A percentile compares a stretch with the other conserved stretches of the same genome.
These are phyloP conservation scores for Umbelopsis ramanniana DNA, from an alignment of 192 early-diverging fungal genomes.

Conservation along the genomic window DNA sequence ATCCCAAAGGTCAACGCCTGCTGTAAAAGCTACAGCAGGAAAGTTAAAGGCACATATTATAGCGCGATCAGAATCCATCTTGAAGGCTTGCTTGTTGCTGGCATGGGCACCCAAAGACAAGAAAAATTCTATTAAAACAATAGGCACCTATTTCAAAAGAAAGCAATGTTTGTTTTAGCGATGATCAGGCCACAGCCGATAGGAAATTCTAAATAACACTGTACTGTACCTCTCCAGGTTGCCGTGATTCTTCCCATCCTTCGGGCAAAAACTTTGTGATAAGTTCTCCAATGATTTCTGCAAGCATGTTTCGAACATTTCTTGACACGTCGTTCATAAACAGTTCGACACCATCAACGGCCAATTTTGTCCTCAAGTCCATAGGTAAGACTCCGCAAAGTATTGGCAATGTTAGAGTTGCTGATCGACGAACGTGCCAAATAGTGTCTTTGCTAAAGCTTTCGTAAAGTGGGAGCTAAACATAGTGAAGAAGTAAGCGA, in stretches of 20 bases:
- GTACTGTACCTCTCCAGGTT: constrained; percentile 33
- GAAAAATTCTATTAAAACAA: constrained; percentile 53
- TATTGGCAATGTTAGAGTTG: constrained; percentile 50
- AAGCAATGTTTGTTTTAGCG: too few species aligned
- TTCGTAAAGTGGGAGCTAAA: constrained; percentile 56
- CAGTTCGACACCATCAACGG: constrained; percentile 50
- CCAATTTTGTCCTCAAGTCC: constrained; percentile 48
- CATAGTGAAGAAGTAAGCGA: neutral
- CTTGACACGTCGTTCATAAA: constrained; percentile 59
- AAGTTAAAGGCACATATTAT: constrained; percentile 64
- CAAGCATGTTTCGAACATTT: constrained; percentile 56
- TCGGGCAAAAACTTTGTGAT: constrained; percentile 57
- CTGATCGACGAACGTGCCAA: constrained; percentile 64
- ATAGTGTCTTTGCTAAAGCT: constrained; percentile 54
- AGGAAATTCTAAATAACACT: too few species aligned
- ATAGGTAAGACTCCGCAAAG: constrained; percentile 50
- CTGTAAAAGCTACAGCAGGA: constrained; percentile 62
- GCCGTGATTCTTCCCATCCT: constrained; percentile 37
- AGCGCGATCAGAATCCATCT: constrained; percentile 56
- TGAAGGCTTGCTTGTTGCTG: constrained; percentile 43
- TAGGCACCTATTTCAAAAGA: constrained; percentile 39
- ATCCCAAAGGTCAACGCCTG: constrained; percentile 61
- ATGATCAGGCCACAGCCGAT: too few species aligned
- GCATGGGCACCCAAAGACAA: constrained; percentile 40
- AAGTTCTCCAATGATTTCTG: constrained; percentile 61